These are phyloP conservation scores for Kockovaella imperatae DNA, from an alignment of 768 basidiomycete genomes.

Conservation along the genomic window DNA sequence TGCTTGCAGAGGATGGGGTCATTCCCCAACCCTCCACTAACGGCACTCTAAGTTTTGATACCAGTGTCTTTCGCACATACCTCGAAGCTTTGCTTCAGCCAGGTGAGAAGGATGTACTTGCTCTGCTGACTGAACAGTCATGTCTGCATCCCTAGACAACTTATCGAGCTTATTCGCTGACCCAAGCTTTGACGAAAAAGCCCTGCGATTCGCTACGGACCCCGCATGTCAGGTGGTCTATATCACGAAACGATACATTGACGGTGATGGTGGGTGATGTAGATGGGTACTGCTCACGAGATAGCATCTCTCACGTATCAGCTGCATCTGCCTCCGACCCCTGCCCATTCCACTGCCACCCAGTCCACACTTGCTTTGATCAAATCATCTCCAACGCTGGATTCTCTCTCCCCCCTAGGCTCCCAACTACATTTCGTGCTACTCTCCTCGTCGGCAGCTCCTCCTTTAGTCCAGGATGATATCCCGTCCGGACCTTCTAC, in stretches of 20 bases:
- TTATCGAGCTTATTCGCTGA: conserved; percentile 37
- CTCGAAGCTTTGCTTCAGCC: conserved; percentile 31
- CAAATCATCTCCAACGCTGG: conserved; percentile 77
- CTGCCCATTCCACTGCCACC: conserved; percentile 66
- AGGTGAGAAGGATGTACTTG: conserved; percentile 18
- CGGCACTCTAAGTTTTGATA: conserved; percentile 26
- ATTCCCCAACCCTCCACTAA: not conserved
- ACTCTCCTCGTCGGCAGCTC: conserved; percentile 50
- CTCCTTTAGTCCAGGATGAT: conserved; percentile 20
- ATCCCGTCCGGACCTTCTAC: conserved; percentile 18
- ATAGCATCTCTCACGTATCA: conserved; percentile 32
- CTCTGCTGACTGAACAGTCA: conserved; percentile 19
- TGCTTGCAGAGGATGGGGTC: conserved; percentile 12
- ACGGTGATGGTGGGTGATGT: conserved; percentile 15
- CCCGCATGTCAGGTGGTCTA: conserved; percentile 40
- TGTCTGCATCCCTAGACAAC: conserved; percentile 34
- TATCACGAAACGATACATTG: conserved; percentile 28
- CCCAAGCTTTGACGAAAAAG: conserved; percentile 38
- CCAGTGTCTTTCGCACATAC: conserved; percentile 31
- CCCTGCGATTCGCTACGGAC: conserved; percentile 35
- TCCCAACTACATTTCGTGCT: conserved; percentile 86
- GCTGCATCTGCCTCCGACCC: conserved; percentile 52
- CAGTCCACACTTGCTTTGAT: conserved; percentile 86
- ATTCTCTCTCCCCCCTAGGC: conserved; percentile 69
- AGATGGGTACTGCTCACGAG: conserved; percentile 11